Percentiles rank a stretch among this genome's conserved stretches.
phyloP scores from a whole-genome alignment of 1,139 yeast species.

The Suhomyces guaymorum region DNA sequence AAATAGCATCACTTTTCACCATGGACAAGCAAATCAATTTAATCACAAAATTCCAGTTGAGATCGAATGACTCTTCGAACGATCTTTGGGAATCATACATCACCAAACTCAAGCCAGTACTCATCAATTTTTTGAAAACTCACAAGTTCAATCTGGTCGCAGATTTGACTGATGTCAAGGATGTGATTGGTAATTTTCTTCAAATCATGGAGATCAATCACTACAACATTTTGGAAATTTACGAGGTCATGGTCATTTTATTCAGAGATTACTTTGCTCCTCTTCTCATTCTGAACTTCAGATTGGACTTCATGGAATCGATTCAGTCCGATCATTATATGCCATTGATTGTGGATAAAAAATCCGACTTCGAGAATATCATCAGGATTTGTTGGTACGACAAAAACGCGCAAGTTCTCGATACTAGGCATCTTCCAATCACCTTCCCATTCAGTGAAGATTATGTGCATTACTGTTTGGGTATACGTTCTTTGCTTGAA shows the following conservation, averaged over 20 bases:
- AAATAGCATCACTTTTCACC: constrained; percentile 74
- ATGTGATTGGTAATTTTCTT: constrained; percentile 67
- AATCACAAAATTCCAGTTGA: constrained; percentile 55
- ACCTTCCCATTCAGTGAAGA: constrained; percentile 86
- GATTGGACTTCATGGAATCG: constrained; percentile 58
- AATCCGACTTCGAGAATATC: constrained; percentile 61
- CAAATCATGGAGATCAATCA: constrained; percentile 77
- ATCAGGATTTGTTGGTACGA: constrained; percentile 72
- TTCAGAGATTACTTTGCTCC: constrained; percentile 63
- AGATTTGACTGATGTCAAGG: constrained; percentile 45
- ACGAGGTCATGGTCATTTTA: constrained; percentile 59
- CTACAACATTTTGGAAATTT: constrained; percentile 60
- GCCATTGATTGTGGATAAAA: constrained; percentile 73
- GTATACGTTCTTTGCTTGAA: constrained; percentile 64
- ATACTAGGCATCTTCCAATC: constrained; percentile 54
- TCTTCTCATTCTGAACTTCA: constrained; percentile 56
- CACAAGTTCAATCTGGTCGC: constrained; percentile 31
- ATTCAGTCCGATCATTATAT: constrained; percentile 83
- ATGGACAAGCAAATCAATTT: constrained; percentile 68
- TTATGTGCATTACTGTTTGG: constrained; percentile 82
- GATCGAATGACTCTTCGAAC: constrained; percentile 59
- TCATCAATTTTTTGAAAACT: constrained; percentile 37
- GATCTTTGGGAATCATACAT: constrained; percentile 78
- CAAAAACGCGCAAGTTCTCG: constrained; percentile 46
- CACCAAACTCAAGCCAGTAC: constrained; percentile 58